phyloP scores from a whole-genome alignment of 1,284 basidiomycete species.

The Flammula alnicola region DNA sequence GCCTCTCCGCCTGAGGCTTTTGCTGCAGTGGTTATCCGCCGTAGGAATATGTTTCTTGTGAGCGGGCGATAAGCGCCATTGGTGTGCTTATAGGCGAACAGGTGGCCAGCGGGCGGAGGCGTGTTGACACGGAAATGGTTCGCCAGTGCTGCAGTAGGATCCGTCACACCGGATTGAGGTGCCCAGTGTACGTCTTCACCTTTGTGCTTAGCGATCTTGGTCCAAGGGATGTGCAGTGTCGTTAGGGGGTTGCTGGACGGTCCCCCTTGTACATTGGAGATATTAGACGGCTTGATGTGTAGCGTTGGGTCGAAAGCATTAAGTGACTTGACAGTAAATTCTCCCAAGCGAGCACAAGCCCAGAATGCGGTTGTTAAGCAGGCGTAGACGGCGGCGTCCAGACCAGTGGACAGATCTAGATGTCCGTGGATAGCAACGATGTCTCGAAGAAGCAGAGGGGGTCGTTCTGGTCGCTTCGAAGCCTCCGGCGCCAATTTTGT shows the following conservation, averaged over 20 bases:
- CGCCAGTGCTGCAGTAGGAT: slow-evolving; percentile 10
- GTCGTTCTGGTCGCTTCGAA: not conserved
- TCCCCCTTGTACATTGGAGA: not conserved
- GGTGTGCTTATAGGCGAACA: too few species aligned
- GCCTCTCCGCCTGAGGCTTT: slow-evolving; percentile 19
- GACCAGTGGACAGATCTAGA: slow-evolving; percentile 23
- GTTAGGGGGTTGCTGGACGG: not conserved
- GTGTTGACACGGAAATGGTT: too few species aligned
- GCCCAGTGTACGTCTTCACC: slow-evolving; percentile 2
- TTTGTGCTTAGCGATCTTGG: too few species aligned
- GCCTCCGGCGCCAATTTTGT: not conserved
- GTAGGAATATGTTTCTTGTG: too few species aligned
- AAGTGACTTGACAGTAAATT: slow-evolving; percentile 30
- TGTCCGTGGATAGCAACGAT: not conserved
- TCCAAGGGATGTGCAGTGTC: not conserved
- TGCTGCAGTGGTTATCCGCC: too few species aligned
- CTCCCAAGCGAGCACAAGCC: too few species aligned
- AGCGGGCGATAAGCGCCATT: too few species aligned
- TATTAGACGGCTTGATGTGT: not conserved
- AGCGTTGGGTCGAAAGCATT: not conserved
- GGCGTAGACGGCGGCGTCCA: slow-evolving; percentile 34
- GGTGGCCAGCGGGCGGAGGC: too few species aligned
- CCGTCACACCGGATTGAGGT: slow-evolving; percentile 20
- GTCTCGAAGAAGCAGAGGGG: not conserved
- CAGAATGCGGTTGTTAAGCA: slow-evolving; percentile 37